Base-by-base conservation (phyloP, 1,284 basidiomycete genomes). In the Boletus sp. region DNA sequence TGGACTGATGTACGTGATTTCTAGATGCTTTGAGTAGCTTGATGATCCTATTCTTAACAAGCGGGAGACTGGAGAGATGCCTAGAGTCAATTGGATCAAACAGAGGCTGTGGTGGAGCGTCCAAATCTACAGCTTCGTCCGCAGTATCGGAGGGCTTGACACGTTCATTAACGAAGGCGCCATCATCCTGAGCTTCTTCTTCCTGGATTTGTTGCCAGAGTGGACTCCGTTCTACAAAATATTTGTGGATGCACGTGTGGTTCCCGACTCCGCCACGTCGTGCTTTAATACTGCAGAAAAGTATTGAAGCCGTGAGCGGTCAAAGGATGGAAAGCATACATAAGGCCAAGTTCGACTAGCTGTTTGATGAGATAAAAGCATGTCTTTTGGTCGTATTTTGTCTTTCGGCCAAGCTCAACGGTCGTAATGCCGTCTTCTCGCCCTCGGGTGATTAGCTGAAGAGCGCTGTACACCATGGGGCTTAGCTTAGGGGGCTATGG, bases 321-420 rank as follows among this genome's bases (percentile, higher is more conserved):
- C 16, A n/a, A 43, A 37, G 22, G 29, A 42, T 37, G 22, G 34
- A 42, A n/a, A 32, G 62, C 84, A 44, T 72, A 91, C 88, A 91
- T 77, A 27, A 90, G 72, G 52, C 81, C 80, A 44, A 93, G 72
- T 37, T 84, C 80, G 3, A 81, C 72, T 8, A 92, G 72, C 55
- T 88, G 82, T 56, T 82, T 80, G 49, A 91, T 79, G 51, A 91
- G 77, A 68, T 92, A 93, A 62, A 91, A 91, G 56, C 89, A 88
- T 1, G 89, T 88, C 67, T 93, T 94, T 60, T 91, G 88, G 61
- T 94, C 91, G 59, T 93, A 91, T 38, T 80, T 80, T n/a, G 90
- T 84, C 56, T 78, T 74, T 55, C 80, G 78, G 32, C 89, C 88
- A 10, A 95, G 73, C 33, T 88, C 79, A 10, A 91, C 78, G 38